Evolutionary conservation across 1,139 yeast genomes (phyloP).

Genomic region (Spathaspora jeffriesii): DNA sequence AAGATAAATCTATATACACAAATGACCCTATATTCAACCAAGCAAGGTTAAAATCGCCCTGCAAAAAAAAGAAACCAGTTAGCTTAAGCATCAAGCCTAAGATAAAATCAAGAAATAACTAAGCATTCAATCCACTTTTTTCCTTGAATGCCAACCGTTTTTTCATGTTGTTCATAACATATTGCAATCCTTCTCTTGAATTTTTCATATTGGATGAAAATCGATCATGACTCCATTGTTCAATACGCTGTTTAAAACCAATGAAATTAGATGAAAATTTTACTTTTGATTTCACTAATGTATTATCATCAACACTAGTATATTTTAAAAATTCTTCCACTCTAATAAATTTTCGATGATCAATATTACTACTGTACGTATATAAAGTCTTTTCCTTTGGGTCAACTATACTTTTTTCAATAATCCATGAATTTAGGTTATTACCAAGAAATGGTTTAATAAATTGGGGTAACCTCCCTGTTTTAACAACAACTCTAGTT

Average conservation of each 20-base stretch:
- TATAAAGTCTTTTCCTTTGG: constrained; percentile 56
- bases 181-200: constrained; percentile 72
- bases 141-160: constrained; percentile 12
- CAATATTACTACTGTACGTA: constrained; percentile 83
- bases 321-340: constrained; percentile 77
- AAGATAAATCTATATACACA: not conserved
- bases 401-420: constrained; percentile 79
- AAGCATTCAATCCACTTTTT: constrained; percentile 6
- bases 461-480: constrained; percentile 82
- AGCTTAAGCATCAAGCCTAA: not conserved
- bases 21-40: not conserved
- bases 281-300: constrained; percentile 51
- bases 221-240: constrained; percentile 75
- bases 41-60: not conserved
- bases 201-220: constrained; percentile 68
- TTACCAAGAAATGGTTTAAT: constrained; percentile 76
- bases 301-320: constrained; percentile 13
- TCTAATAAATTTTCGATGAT: constrained; percentile 76
- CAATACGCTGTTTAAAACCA: constrained; percentile 75
- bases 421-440: constrained; percentile 77
- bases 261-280: constrained; percentile 72
- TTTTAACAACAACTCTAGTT: constrained; percentile 74
- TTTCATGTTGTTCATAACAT: constrained; percentile 64
- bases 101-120: not conserved
- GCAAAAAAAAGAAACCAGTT: not conserved